Base-by-base conservation (phyloP, 768 basidiomycete genomes). In the Cyclocybe aegerita region DNA sequence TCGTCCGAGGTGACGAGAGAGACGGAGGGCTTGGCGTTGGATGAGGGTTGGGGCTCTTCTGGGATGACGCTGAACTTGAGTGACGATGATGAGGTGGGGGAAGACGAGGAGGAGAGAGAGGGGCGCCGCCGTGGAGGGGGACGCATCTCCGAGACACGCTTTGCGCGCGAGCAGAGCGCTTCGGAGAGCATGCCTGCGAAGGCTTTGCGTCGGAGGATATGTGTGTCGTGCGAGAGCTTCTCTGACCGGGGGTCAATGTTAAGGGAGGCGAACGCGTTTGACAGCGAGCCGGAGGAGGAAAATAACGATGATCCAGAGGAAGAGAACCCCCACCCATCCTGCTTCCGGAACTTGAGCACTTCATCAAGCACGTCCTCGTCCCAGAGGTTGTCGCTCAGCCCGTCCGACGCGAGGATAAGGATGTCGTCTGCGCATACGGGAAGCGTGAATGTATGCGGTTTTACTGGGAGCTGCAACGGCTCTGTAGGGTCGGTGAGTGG, bases 311-410 rank as follows among this genome's bases (percentile, higher is more conserved):
- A 33, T 47, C 36, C 34, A 7, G 43, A 43, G 34, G 23, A 23
- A 23, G 3, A 17, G 23, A 37, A 45, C 4, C 54, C 58, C 58
- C 54, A 52, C 15, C 31, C 50, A 51, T 46, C 46, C 50, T 52
- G 44, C 51, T 56, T 52, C 23, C 76, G 75, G 65, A 88, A 83
- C 34, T 83, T 72, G 11, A 76, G 67, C 16, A 90, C 85, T 64
- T 93, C 92, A 53, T 94, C 92, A 11, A 93, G 67, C 12, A 94
- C 81, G 52, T 94, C 91, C 59, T 86, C 85, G 58, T 93, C 90
- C 87, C 92, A 93, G 16, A 93, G 70, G 60, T 94, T 94, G 66
- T 94, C 92, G 54, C 83, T 82, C 43, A 94, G 71, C 1, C 91
- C 91, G 59, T 94, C 92, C 14, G 79, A 82, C 0, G 89, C 86